These are phyloP conservation scores for Chaetomium olivaceum DNA, from an alignment of 2,329 filamentous ascomycete genomes.

Conservation along the genomic window DNA sequence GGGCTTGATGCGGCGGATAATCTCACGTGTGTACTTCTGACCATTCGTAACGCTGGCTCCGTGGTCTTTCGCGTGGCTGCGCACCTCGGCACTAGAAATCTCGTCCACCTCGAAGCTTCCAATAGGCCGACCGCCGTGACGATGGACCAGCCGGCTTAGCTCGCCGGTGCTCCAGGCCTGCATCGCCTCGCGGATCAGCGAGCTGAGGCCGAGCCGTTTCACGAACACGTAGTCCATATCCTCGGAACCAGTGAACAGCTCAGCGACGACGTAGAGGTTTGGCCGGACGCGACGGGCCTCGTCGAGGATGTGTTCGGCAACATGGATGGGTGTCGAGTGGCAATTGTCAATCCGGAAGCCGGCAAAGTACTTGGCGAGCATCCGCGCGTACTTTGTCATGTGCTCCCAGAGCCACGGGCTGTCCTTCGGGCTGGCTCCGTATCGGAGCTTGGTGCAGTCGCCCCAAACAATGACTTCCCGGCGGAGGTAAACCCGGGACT, in stretches of 20 bases:
- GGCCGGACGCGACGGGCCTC: conserved; percentile 86
- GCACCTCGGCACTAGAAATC: conserved; percentile 62
- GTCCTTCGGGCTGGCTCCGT: conserved; percentile 76
- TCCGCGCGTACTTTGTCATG: conserved; percentile 88
- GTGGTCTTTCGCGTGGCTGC: conserved; percentile 30
- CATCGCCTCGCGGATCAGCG: conserved; percentile 95
- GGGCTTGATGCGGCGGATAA: conserved; percentile 79
- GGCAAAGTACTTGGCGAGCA: conserved; percentile 92
- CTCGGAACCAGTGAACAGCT: conserved; percentile 93
- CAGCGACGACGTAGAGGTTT: conserved; percentile 87
- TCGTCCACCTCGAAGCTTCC: conserved; percentile 97
- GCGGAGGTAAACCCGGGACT: conserved; percentile 89
- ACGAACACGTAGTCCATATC: conserved; percentile 96
- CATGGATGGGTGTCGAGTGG: conserved; percentile 91
- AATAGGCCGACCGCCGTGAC: conserved; percentile 89
- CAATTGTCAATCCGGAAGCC: conserved; percentile 98
- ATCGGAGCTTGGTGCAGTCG: conserved; percentile 95
- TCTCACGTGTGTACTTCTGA: conserved; percentile 54
- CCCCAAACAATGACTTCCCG: conserved; percentile 98
- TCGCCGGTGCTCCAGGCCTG: conserved; percentile 96
- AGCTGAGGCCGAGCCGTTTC: conserved; percentile 85
- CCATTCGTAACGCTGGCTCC: conserved; percentile 35
- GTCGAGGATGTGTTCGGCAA: conserved; percentile 93
- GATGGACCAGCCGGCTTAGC: conserved; percentile 87
- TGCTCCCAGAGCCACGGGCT: conserved; percentile 94